phyloP scores from a whole-genome alignment of 306 rosid species.

The Quercus berberidifolia region DNA sequence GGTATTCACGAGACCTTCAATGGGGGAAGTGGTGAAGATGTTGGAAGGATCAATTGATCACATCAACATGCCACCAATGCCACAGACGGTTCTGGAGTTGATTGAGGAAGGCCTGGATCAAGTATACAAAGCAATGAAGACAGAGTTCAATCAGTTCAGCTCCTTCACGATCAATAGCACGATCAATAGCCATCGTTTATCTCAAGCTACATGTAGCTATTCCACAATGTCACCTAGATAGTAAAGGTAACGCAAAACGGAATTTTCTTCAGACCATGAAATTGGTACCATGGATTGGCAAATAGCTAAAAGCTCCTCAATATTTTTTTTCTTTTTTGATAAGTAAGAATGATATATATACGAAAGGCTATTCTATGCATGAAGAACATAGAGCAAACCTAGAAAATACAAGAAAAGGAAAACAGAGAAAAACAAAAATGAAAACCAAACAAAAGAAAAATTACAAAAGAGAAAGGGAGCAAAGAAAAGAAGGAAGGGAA shows the following conservation, averaged over 20 bases:
- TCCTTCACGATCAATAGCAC: conserved; percentile 77
- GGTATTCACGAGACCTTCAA: conserved; percentile 71
- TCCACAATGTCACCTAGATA: conserved; percentile 93
- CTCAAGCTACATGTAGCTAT: conserved; percentile 82
- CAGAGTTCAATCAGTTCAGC: conserved; percentile 70
- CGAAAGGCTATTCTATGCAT: too few relatives aligned
- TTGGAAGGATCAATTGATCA: conserved; percentile 57
- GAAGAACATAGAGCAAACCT: too few relatives aligned
- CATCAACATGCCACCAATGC: conserved; percentile 83
- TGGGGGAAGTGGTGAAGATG: conserved; percentile 93
- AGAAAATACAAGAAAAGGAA: too few relatives aligned
- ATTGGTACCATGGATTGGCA: not conserved
- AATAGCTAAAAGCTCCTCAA: not conserved
- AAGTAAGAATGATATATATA: too few relatives aligned
- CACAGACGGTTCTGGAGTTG: conserved; percentile 79
- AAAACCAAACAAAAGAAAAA: too few relatives aligned
- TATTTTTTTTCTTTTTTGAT: too few relatives aligned
- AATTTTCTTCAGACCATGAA: not conserved
- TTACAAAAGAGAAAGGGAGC: too few relatives aligned
- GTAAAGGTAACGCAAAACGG: not conserved
- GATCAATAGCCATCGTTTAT: conserved; percentile 62
- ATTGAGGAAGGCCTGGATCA: conserved; percentile 82
- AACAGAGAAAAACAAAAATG: too few relatives aligned
- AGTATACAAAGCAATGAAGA: conserved; percentile 81
- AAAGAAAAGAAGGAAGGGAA: too few relatives aligned